Evolutionary conservation across 306 rosid species (phyloP), one percentile per base, ranked within the genome.

Genomic region (Myrica gale): DNA sequence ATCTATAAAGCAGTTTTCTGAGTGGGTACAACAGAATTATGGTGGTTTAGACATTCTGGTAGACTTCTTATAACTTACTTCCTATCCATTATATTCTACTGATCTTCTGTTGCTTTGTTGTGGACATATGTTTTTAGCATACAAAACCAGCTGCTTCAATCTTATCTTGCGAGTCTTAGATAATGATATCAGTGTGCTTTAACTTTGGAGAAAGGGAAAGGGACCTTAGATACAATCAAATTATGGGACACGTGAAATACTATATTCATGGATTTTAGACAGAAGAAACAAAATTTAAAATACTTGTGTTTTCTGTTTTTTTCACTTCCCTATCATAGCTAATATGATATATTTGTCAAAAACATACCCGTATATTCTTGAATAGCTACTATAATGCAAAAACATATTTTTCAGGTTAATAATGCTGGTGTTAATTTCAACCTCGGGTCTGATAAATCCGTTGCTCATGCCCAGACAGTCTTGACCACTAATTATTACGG

Each of bases 351-450:
- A 26, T 5, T 32, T 61, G 32, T 61, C 57, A 52, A 52, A 32
- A 32, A 32, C 37, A 32, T 32, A 32, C 37, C 37, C 37, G 37
- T 32, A 32, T 32, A 32, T 32, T 32, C 37, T 32, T 32, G 37
- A 32, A 32, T 32, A 32, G 69, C 13, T n/a, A 17, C 21, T 39
- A 16, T 65, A 42, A 55, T 58, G 61, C 50, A 53, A 51, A 52
- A 32, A 37, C 39, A 58, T 57, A 32, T 54, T 51, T 4, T 87
- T 83, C 91, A 91, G 97, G 84, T 93, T 45, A 93, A 93, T 48
- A 93, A 93, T 65, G 97, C 98, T 2, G 97, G 94, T 48, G 91
- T 93, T 62, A 91, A 93, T 81, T 93, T 90, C 90, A 93, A 91
- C 85, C 76, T 85, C 60, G 98, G 98, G 67, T 79, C 81, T 74